A percentile compares a stretch with the other conserved stretches of the same genome.
phyloP scores from a whole-genome alignment of 2,329 filamentous ascomycete species.

The Dothistroma pini region DNA sequence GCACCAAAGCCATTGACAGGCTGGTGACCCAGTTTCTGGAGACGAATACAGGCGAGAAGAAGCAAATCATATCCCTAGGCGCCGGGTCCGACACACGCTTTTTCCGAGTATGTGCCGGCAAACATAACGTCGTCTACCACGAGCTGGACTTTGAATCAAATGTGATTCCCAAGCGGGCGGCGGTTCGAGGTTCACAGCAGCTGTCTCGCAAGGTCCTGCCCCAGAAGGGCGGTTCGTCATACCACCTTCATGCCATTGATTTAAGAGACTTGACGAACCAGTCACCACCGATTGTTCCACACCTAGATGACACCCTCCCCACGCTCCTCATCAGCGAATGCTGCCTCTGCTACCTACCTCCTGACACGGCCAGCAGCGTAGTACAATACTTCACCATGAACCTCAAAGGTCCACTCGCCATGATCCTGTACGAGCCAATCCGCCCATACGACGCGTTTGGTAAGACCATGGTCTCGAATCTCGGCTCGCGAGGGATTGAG shows the following conservation, averaged over 20 bases:
- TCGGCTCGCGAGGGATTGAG: conserved; percentile 73
- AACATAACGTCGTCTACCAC: conserved; percentile 65
- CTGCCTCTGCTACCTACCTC: conserved; percentile 83
- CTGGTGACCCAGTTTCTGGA: conserved; percentile 70
- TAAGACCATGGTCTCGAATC: conserved; percentile 85
- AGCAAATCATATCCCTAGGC: conserved; percentile 85
- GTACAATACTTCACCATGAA: conserved; percentile 38
- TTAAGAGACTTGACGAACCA: conserved; percentile 56
- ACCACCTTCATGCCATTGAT: conserved; percentile 59
- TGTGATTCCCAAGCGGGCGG: conserved; percentile 28
- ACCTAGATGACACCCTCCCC: conserved; percentile 57
- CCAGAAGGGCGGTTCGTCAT: conserved; percentile 38
- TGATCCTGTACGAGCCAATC: conserved; percentile 88
- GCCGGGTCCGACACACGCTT: conserved; percentile 90
- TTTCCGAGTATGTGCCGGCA: conserved; percentile 62
- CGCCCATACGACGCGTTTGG: conserved; percentile 82
- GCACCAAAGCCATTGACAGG: conserved; percentile 76
- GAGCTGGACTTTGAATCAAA: conserved; percentile 86
- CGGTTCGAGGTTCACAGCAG: conserved; percentile 23
- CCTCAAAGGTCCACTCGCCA: conserved; percentile 47
- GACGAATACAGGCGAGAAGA: conserved; percentile 17
- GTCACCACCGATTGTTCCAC: conserved; percentile 35
- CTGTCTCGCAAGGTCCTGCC: conserved; percentile 22
- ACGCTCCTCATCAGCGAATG: conserved; percentile 92
- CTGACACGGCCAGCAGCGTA: conserved; percentile 54